Evolutionary conservation across 176 grass and related monocot genomes (phyloP).

Genomic region (Hyparrhenia diplandra): DNA sequence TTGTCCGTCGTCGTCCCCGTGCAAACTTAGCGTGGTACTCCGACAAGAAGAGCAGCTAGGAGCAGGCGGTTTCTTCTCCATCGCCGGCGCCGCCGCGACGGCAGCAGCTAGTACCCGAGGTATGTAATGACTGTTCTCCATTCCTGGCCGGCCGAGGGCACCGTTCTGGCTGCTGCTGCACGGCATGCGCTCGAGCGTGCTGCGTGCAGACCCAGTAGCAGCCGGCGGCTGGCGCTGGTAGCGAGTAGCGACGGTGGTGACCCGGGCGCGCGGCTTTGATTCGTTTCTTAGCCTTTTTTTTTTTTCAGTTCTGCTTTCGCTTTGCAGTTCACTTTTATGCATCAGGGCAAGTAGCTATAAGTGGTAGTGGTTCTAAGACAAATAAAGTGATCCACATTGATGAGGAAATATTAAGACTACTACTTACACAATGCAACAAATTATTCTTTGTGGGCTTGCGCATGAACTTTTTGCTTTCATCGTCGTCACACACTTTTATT

Average conservation of each 20-base stretch:
- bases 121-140: neutral
- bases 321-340: neutral
- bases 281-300: neutral
- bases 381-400: no score
- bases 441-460: no score
- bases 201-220: neutral
- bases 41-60: neutral
- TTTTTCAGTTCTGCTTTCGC: neutral
- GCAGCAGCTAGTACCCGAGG: neutral
- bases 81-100: neutral
- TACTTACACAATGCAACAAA: no score
- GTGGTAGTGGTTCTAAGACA: no score
- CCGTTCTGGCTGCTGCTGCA: no score
- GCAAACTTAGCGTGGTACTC: neutral
- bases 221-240: neutral
- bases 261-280: neutral
- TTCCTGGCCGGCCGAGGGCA: neutral
- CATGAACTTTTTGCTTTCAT: no score
- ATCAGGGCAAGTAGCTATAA: no score
- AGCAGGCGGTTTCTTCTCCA: no score
- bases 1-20: no score
- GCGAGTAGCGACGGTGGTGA: neutral
- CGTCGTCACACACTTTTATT: no score
- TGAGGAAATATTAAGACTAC: no score
- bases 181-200: no score